Conservation (phyloP, 2,329 filamentous ascomycete genomes). For the Cytospora piceae region DNA sequence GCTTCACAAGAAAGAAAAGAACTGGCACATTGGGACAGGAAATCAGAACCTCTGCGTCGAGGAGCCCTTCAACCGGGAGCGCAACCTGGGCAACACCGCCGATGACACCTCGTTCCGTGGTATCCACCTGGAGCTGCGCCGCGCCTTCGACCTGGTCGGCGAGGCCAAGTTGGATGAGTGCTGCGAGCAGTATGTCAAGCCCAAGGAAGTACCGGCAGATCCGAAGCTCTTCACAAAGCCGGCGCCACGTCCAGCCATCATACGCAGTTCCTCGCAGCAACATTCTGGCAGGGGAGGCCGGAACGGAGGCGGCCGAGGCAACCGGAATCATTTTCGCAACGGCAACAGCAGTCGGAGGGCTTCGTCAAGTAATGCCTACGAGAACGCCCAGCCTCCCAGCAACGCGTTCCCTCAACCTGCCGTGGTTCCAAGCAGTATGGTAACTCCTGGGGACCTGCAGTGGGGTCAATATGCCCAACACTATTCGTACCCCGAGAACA, state of each 20-base stretch:
- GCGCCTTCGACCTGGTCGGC: conserved; percentile 82
- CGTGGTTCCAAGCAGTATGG: conserved; percentile 31
- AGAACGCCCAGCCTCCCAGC: conserved; percentile 50
- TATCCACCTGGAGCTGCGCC: conserved; percentile 84
- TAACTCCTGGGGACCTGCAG: conserved; percentile 33
- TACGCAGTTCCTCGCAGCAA: conserved; percentile 65
- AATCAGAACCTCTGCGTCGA: conserved; percentile 93
- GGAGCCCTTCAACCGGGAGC: conserved; percentile 87
- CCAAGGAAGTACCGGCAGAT: conserved; percentile 70
- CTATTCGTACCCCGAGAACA: conserved; percentile 27
- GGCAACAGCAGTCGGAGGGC: conserved; percentile 54
- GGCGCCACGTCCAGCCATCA: conserved; percentile 58
- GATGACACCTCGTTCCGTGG: conserved; percentile 94
- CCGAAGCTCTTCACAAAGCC: conserved; percentile 59
- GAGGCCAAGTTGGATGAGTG: conserved; percentile 79
- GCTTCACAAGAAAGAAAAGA: conserved; percentile 81
- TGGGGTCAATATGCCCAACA: conserved; percentile 39
- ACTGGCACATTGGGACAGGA: conserved; percentile 77
- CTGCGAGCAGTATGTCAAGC: conserved; percentile 87
- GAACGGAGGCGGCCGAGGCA: conserved; percentile 50
- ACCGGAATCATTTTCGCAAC: conserved; percentile 50
- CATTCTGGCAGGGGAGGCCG: conserved; percentile 54
- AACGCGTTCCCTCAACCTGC: conserved; percentile 45
- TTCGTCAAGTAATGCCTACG: conserved; percentile 58
- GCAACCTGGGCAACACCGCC: conserved; percentile 94